phyloP scores from a whole-genome alignment of 805 yeast species.

The Naumovozyma baii region DNA sequence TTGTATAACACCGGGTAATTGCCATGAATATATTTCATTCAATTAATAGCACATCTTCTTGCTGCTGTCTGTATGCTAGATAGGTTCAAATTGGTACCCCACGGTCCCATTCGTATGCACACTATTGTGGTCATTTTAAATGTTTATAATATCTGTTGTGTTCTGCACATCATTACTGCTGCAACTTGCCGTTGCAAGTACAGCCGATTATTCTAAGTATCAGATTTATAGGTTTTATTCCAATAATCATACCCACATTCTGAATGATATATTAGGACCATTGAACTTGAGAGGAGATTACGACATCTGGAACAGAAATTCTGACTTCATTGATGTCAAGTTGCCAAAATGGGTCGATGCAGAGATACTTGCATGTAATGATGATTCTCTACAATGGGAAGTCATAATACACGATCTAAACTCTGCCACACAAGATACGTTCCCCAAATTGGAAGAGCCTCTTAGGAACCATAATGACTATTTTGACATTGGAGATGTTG shows the following conservation, averaged over 20 bases:
- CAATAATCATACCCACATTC: conserved; percentile 2
- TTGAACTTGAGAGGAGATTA: conserved; percentile 7
- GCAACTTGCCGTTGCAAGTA: neutral
- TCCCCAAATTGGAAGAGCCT: conserved; percentile 27
- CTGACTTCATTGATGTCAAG: conserved; percentile 40
- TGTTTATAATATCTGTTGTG: no score
- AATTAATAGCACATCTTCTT: no score
- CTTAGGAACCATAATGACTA: conserved; percentile 3
- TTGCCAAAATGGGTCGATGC: conserved; percentile 10
- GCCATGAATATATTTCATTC: no score
- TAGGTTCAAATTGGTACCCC: no score
- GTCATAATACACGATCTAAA: conserved; percentile 49
- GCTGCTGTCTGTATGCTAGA: neutral
- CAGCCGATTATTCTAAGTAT: conserved; percentile 14
- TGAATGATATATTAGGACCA: conserved; percentile 8
- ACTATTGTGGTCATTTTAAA: no score
- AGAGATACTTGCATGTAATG: no score
- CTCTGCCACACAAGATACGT: conserved; percentile 46
- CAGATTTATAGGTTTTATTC: conserved; percentile 18
- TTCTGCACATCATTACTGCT: no score
- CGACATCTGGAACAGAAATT: conserved; percentile 43
- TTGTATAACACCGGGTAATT: no score
- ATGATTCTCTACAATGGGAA: no score
- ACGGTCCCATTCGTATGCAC: no score
- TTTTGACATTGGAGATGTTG: neutral